phyloP scores from a whole-genome alignment of 495 filamentous ascomycete genomes.

The Aspergillus nanangensis region DNA sequence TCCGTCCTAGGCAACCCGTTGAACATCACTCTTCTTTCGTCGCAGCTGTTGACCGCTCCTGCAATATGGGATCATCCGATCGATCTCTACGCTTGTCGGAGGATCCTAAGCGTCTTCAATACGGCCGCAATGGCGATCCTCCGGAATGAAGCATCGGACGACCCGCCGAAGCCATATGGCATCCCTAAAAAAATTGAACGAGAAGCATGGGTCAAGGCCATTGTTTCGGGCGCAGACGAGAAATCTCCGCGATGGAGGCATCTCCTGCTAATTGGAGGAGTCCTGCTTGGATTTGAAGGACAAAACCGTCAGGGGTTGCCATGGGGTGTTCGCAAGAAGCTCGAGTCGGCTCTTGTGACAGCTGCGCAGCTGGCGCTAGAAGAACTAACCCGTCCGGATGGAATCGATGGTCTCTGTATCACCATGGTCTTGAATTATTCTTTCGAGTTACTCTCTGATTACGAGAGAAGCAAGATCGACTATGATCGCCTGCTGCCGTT shows the following conservation, averaged over 20 bases:
- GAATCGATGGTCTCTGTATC: conserved; percentile 57
- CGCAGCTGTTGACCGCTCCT: conserved; percentile 80
- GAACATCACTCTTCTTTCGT: conserved; percentile 83
- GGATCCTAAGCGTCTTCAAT: conserved; percentile 84
- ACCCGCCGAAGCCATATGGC: conserved; percentile 33
- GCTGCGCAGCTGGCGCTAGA: conserved; percentile 75
- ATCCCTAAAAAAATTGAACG: conserved; percentile 45
- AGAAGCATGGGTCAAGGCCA: conserved; percentile 80
- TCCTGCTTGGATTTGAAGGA: conserved; percentile 76
- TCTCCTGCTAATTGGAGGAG: conserved; percentile 70
- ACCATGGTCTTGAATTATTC: conserved; percentile 73
- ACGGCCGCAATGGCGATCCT: conserved; percentile 67
- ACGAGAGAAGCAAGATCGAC: conserved; percentile 53
- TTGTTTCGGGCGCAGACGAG: conserved; percentile 80
- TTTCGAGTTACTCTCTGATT: conserved; percentile 68
- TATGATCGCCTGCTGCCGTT: conserved; percentile 73
- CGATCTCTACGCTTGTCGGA: conserved; percentile 66
- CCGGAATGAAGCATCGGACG: conserved; percentile 47
- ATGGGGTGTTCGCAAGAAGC: conserved; percentile 56
- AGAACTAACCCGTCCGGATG: conserved; percentile 41
- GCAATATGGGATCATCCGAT: conserved; percentile 79
- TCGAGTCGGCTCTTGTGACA: conserved; percentile 73
- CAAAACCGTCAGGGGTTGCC: conserved; percentile 61
- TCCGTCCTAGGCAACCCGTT: conserved; percentile 83
- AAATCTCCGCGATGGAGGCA: conserved; percentile 86